phyloP scores from a whole-genome alignment of 2,329 filamentous ascomycete genomes.

The Podosphaera fusca region DNA sequence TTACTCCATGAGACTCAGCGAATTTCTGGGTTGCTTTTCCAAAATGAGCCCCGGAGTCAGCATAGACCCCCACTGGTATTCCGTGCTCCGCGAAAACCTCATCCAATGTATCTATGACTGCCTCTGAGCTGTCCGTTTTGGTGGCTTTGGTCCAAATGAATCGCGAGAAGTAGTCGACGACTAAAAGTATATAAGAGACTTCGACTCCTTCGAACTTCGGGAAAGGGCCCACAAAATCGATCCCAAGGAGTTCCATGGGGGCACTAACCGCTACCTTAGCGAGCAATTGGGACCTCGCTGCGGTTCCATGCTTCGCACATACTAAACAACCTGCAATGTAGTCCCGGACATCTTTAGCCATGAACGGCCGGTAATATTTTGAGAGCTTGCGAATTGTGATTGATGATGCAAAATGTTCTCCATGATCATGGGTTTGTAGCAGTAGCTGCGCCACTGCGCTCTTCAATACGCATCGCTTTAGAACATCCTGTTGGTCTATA shows the following conservation, averaged over 20 bases:
- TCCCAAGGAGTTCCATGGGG: not conserved
- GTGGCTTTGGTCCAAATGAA: too few relatives aligned
- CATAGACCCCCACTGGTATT: not conserved
- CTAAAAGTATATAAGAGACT: too few relatives aligned
- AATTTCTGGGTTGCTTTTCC: too few relatives aligned
- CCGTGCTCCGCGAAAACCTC: not conserved
- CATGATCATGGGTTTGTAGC: not conserved
- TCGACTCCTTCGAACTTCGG: too few relatives aligned
- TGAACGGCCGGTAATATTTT: not conserved
- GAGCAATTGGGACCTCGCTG: not conserved
- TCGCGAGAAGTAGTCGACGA: too few relatives aligned
- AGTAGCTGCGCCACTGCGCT: not conserved
- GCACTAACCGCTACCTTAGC: not conserved
- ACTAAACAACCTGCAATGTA: not conserved
- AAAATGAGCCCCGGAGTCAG: not conserved
- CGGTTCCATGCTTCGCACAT: not conserved
- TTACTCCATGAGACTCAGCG: too few relatives aligned
- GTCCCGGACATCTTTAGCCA: not conserved
- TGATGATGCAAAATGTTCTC: not conserved
- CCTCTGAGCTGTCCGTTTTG: too few relatives aligned
- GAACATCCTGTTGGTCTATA: not conserved
- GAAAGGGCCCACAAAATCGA: not conserved
- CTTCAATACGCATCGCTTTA: not conserved
- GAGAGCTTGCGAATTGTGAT: not conserved
- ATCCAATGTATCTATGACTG: not conserved